Evolutionary conservation across 2,329 filamentous ascomycete species (phyloP).

Genomic region (Alternaria sp.): DNA sequence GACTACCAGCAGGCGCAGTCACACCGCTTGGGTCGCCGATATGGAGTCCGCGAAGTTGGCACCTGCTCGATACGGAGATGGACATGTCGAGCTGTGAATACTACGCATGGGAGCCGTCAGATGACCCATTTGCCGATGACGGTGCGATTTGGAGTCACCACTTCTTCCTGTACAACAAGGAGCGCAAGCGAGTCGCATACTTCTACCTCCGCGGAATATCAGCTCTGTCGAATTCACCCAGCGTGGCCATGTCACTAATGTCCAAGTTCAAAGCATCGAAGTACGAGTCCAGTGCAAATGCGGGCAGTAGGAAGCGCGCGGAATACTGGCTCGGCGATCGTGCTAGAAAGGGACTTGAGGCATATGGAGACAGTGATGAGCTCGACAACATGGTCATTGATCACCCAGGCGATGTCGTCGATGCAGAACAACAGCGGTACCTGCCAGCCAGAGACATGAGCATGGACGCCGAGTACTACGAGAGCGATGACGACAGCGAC

Average conservation of each 20-base stretch:
- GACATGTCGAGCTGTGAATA: constrained; percentile 84
- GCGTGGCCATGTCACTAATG: constrained; percentile 45
- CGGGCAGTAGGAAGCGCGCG: constrained; percentile 77
- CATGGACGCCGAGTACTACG: constrained; percentile 39
- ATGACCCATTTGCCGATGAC: constrained; percentile 91
- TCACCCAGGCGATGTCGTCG: constrained; percentile 46
- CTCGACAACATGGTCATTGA: constrained; percentile 50
- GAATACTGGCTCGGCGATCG: constrained; percentile 85
- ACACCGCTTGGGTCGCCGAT: constrained; percentile 61
- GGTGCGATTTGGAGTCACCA: constrained; percentile 94
- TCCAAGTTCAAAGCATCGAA: constrained; percentile 51
- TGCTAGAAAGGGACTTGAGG: constrained; percentile 54
- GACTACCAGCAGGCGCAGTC: constrained; percentile 55
- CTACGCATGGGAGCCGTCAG: constrained; percentile 87
- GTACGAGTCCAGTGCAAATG: constrained; percentile 56
- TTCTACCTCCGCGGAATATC: constrained; percentile 90
- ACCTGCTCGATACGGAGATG: constrained; percentile 93
- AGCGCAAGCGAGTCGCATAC: constrained; percentile 90
- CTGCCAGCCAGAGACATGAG: constrained; percentile 38
- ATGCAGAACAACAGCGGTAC: constrained; percentile 49
- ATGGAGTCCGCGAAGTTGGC: constrained; percentile 93
- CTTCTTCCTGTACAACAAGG: constrained; percentile 97
- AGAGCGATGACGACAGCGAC: constrained; percentile 42
- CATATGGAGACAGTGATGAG: constrained; percentile 54
- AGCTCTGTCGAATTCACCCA: constrained; percentile 70